Conservation (phyloP, 129 eudicot genomes). For the Cynara cardunculus region DNA sequence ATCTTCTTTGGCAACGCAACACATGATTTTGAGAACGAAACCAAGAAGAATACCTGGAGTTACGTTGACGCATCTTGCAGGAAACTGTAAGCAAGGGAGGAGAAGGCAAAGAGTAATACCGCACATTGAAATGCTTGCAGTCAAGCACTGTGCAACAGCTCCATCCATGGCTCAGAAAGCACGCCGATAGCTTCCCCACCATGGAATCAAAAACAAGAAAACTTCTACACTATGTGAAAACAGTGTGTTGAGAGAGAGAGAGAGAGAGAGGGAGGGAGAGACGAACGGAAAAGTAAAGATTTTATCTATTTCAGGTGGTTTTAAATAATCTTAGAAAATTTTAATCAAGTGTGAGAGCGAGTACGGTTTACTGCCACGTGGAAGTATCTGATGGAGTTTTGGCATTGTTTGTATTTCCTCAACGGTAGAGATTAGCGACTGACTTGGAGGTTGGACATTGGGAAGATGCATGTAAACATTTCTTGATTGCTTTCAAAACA, state of each 20-base stretch:
- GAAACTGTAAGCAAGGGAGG: slow-evolving; percentile 48
- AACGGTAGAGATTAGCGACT: slow-evolving; percentile 2
- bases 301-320: slow-evolving; percentile 38
- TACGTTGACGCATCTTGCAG: slow-evolving; percentile 62
- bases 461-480: neutral
- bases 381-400: neutral
- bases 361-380: slow-evolving; percentile 8
- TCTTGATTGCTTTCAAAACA: slow-evolving; percentile 3
- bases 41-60: slow-evolving; percentile 43
- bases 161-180: slow-evolving; percentile 50
- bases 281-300: neutral
- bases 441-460: slow-evolving; percentile 5
- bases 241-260: neutral
- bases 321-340: slow-evolving; percentile 1
- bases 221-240: neutral
- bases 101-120: slow-evolving; percentile 38
- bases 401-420: neutral
- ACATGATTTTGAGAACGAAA: neutral
- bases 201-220: slow-evolving; percentile 24
- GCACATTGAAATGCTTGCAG: slow-evolving; percentile 29
- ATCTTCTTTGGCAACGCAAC: neutral
- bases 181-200: slow-evolving; percentile 61
- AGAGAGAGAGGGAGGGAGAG: neutral
- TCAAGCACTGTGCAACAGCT: slow-evolving; percentile 23
- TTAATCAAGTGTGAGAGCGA: slow-evolving; percentile 1